These are phyloP conservation scores for Ceratocystis huliohia DNA, from an alignment of 2,329 filamentous ascomycete species.

Conservation along the genomic window DNA sequence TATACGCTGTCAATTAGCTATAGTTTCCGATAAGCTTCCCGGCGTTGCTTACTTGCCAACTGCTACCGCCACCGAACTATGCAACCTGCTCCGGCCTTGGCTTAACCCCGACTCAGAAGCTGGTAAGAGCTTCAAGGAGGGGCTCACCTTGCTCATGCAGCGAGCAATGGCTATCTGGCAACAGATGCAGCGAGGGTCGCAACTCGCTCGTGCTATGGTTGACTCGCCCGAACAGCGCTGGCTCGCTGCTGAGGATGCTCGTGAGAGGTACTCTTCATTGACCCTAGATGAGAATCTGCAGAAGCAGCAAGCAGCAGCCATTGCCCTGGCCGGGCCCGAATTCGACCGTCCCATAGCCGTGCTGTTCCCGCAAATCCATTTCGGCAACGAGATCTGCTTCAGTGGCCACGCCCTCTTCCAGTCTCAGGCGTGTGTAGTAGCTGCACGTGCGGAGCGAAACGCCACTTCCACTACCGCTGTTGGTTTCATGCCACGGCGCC, in stretches of 20 bases:
- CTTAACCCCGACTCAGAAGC: conserved; percentile 7
- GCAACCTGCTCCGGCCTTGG: conserved; percentile 17
- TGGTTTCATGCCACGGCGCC: conserved; percentile 15
- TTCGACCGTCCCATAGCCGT: conserved; percentile 18
- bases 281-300: conserved; percentile 15
- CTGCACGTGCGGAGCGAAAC: conserved; percentile 17
- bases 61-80: background rate
- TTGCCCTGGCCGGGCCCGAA: conserved; percentile 11
- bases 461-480: conserved; percentile 1
- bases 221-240: conserved; percentile 18
- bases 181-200: conserved; percentile 20
- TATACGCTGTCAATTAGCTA: conserved; percentile 20
- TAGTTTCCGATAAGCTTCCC: conserved; percentile 19
- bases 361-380: conserved; percentile 20
- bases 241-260: conserved; percentile 16
- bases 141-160: conserved; percentile 17
- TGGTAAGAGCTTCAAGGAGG: conserved; percentile 18
- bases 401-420: conserved; percentile 20
- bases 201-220: conserved; percentile 15
- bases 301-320: conserved; percentile 9
- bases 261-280: conserved; percentile 19
- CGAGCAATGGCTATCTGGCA: conserved; percentile 20
- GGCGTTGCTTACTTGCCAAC: conserved; percentile 13
- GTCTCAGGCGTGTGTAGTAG: conserved; percentile 18
- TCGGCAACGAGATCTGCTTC: conserved; percentile 20